Percentiles rank a stretch among this genome's conserved stretches.
phyloP scores from a whole-genome alignment of 805 yeast species.

The Saccharomycopsis sp. region DNA sequence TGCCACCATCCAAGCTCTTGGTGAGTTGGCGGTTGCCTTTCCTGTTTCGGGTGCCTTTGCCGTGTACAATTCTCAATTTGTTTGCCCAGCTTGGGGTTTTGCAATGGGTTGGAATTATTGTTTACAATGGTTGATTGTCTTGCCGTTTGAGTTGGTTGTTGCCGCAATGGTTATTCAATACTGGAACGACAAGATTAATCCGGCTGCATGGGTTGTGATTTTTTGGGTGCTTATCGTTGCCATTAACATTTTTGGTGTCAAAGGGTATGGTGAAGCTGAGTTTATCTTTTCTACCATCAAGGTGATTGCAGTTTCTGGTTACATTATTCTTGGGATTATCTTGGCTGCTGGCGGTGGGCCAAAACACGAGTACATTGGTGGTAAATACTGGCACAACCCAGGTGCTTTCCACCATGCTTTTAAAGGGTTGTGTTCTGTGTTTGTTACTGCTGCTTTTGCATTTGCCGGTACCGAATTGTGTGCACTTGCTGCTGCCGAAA shows the following conservation, averaged over 20 bases:
- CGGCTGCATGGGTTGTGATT: slow-evolving; percentile 56
- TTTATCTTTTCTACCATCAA: slow-evolving; percentile 41
- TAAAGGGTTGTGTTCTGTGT: slow-evolving; percentile 44
- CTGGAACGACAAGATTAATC: slow-evolving; percentile 43
- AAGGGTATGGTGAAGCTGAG: slow-evolving; percentile 48
- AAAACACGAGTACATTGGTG: slow-evolving; percentile 35
- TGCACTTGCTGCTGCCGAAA: slow-evolving; percentile 72
- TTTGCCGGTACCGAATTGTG: slow-evolving; percentile 69
- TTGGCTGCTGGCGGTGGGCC: slow-evolving; percentile 44
- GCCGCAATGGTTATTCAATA: slow-evolving; percentile 48
- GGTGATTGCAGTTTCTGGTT: slow-evolving; percentile 41
- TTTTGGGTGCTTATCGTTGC: slow-evolving; percentile 40
- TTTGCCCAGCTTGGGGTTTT: slow-evolving; percentile 49
- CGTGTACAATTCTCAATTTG: slow-evolving; percentile 40
- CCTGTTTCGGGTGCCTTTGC: slow-evolving; percentile 48
- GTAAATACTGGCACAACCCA: slow-evolving; percentile 39
- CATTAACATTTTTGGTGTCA: slow-evolving; percentile 47
- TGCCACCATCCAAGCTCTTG: slow-evolving; percentile 48
- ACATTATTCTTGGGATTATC: slow-evolving; percentile 45
- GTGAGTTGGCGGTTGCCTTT: slow-evolving; percentile 44
- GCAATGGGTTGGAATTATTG: slow-evolving; percentile 46
- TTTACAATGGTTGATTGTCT: slow-evolving; percentile 45
- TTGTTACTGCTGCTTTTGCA: slow-evolving; percentile 65
- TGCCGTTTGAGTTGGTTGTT: slow-evolving; percentile 54
- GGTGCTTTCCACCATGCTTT: slow-evolving; percentile 37